Evolutionary conservation across 2,329 filamentous ascomycete genomes (phyloP).

Genomic region (Aspergillus sp.): DNA sequence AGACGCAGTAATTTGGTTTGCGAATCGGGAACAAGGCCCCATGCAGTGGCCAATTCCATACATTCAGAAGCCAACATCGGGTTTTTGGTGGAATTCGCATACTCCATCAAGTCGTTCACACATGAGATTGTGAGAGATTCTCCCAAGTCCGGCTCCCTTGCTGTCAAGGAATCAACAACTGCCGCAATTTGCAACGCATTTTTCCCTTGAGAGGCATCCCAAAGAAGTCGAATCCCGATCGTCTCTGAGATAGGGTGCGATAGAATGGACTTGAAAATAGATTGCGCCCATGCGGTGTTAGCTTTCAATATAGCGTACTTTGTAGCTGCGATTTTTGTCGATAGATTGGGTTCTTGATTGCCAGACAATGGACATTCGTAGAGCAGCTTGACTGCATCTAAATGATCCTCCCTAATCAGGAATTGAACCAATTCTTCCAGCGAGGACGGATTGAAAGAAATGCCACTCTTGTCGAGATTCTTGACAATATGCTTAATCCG

Average conservation of each 20-base stretch:
- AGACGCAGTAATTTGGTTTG: constrained; percentile 73
- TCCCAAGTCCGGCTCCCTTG: constrained; percentile 43
- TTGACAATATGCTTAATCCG: constrained; percentile 58
- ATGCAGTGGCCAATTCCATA: constrained; percentile 64
- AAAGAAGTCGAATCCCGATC: constrained; percentile 74
- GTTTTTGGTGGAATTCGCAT: constrained; percentile 69
- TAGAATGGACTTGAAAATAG: constrained; percentile 54
- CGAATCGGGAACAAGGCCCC: constrained; percentile 66
- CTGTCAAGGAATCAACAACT: constrained; percentile 69
- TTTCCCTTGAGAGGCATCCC: constrained; percentile 71
- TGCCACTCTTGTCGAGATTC: constrained; percentile 55
- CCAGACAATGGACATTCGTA: constrained; percentile 57
- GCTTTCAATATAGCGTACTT: constrained; percentile 61
- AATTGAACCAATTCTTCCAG: constrained; percentile 59
- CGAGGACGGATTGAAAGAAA: constrained; percentile 41
- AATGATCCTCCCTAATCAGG: constrained; percentile 59
- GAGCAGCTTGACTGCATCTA: constrained; percentile 66
- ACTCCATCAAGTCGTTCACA: constrained; percentile 74
- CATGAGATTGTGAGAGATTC: constrained; percentile 65
- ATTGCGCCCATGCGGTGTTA: constrained; percentile 62
- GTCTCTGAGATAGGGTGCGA: constrained; percentile 53
- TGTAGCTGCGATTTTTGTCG: constrained; percentile 57
- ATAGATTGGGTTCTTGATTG: constrained; percentile 42
- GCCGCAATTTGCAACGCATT: constrained; percentile 69
- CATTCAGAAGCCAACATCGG: constrained; percentile 73